A percentile compares a stretch with the other conserved stretches of the same genome.
phyloP scores from a whole-genome alignment of 164 flowering plant genomes.

The Vitis cinerea region DNA sequence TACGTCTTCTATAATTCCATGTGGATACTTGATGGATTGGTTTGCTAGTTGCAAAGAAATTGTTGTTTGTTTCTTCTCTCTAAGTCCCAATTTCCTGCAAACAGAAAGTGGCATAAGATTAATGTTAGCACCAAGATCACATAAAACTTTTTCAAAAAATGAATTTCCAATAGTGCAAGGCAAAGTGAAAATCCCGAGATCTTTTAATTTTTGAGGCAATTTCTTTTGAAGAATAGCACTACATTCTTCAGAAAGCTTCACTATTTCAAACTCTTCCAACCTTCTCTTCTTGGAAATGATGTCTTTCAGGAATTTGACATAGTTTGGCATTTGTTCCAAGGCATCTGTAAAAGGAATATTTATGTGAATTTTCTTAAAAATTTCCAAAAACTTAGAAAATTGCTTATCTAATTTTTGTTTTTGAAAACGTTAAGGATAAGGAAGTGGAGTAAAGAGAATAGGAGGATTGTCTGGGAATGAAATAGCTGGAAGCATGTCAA shows the following conservation, averaged over 20 bases:
- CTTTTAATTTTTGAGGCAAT: constrained; percentile 1
- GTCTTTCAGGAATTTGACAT: background rate
- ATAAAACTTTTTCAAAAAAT: background rate
- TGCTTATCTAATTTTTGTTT: too few relatives aligned
- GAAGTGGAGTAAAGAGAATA: too few relatives aligned
- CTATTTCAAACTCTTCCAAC: constrained; percentile 3
- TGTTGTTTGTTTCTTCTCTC: background rate
- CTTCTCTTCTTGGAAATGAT: constrained; percentile 1
- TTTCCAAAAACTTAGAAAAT: background rate
- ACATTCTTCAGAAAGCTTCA: background rate
- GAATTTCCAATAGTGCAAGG: background rate
- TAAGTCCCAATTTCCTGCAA: background rate
- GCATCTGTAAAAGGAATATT: background rate
- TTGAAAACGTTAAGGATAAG: too few relatives aligned
- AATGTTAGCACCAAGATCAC: background rate
- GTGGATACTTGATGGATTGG: background rate
- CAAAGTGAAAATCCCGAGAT: background rate
- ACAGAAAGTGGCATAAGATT: background rate
- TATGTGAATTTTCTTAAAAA: background rate
- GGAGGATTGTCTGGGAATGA: too few relatives aligned
- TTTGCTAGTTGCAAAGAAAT: background rate
- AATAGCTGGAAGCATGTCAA: too few relatives aligned
- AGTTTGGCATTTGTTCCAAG: background rate
- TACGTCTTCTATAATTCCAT: background rate
- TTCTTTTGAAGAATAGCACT: background rate